Percentiles rank a stretch among this genome's conserved stretches.
phyloP scores from a whole-genome alignment of 2,329 filamentous ascomycete genomes.

The Beauveria asiatica region DNA sequence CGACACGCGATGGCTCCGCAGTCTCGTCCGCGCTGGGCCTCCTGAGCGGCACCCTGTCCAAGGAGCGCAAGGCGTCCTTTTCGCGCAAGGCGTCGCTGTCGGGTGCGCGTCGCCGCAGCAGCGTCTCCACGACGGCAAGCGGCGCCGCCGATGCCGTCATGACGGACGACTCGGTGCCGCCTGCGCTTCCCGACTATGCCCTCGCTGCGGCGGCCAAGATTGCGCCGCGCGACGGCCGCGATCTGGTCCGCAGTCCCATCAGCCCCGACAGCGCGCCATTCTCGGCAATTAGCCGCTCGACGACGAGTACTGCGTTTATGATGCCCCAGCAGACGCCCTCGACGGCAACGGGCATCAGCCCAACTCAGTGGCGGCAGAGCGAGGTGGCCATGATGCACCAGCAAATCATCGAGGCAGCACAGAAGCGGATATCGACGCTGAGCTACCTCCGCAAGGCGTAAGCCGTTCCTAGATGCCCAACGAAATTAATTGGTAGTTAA shows the following conservation, averaged over 20 bases:
- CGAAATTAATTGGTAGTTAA: neutral
- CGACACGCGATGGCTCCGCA: slow-evolving; percentile 26
- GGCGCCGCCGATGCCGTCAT: slow-evolving; percentile 28
- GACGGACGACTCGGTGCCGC: slow-evolving; percentile 39
- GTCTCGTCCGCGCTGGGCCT: slow-evolving; percentile 1
- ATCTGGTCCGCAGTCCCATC: slow-evolving; percentile 17
- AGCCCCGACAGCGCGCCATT: slow-evolving; percentile 30
- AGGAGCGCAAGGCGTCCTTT: slow-evolving; percentile 45
- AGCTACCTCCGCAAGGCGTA: slow-evolving; percentile 91
- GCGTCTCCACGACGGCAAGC: slow-evolving; percentile 24
- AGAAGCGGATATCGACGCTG: slow-evolving; percentile 88
- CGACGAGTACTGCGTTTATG: slow-evolving; percentile 26
- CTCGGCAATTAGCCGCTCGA: slow-evolving; percentile 34
- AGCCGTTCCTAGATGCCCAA: slow-evolving; percentile 26
- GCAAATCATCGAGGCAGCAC: slow-evolving; percentile 74
- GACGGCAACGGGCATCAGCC: slow-evolving; percentile 9
- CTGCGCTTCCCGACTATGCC: slow-evolving; percentile 46
- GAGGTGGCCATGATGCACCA: slow-evolving; percentile 45
- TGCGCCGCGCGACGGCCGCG: slow-evolving; percentile 17
- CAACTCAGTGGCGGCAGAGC: slow-evolving; percentile 29
- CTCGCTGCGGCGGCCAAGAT: slow-evolving; percentile 41
- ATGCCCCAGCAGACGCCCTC: slow-evolving; percentile 17
- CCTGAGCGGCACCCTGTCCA: slow-evolving; percentile 15
- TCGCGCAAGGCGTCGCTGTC: slow-evolving; percentile 46
- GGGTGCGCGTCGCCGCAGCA: slow-evolving; percentile 33